phyloP scores from a whole-genome alignment of 345 rosid genomes.

The Combretum micranthum region DNA sequence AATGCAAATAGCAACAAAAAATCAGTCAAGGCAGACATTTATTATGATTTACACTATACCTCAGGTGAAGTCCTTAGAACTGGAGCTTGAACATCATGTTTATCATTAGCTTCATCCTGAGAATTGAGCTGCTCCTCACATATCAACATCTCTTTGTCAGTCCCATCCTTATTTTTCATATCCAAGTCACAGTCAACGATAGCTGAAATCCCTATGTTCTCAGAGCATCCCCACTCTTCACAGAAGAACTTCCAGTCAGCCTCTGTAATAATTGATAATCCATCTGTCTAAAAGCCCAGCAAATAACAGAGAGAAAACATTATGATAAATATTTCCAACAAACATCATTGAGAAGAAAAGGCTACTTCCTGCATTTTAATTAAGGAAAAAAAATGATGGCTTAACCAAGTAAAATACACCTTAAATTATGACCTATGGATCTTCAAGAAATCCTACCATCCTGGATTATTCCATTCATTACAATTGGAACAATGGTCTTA shows the following conservation, averaged over 20 bases:
- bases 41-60: conserved; percentile 34
- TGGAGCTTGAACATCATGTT: conserved; percentile 36
- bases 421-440: no score
- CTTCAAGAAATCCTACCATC: no score
- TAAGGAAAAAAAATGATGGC: no score
- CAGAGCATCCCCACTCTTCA: conserved; percentile 84
- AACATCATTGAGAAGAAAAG: background rate
- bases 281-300: conserved; percentile 70
- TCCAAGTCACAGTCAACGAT: conserved; percentile 38
- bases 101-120: conserved; percentile 50
- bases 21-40: background rate
- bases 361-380: no score
- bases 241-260: conserved; percentile 89
- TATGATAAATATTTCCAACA: background rate
- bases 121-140: conserved; percentile 39
- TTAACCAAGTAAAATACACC: no score
- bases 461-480: no score
- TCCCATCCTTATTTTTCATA: conserved; percentile 20
- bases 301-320: background rate
- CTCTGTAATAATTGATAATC: conserved; percentile 71
- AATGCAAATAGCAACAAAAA: background rate
- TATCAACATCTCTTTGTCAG: conserved; percentile 23
- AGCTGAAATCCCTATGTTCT: conserved; percentile 69
- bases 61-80: conserved; percentile 62
- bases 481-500: no score